These are phyloP conservation scores for Mycena latifolia DNA, from an alignment of 768 basidiomycete species.

Conservation along the genomic window DNA sequence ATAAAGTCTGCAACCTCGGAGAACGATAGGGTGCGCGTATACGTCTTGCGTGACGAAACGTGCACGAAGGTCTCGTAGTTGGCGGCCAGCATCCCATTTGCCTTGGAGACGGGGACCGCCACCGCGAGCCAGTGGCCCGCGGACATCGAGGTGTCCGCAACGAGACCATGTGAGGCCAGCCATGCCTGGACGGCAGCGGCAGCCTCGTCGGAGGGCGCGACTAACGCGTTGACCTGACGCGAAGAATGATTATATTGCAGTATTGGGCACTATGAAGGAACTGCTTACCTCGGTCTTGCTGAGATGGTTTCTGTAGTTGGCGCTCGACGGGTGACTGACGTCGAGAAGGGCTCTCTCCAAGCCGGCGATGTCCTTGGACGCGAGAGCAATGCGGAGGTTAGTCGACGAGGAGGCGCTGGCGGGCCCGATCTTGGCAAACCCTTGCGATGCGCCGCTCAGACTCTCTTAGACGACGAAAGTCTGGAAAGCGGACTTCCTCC, in stretches of 20 bases:
- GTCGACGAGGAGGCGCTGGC: conserved; percentile 46
- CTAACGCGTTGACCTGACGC: conserved; percentile 36
- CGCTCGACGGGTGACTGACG: conserved; percentile 46
- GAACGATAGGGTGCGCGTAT: conserved; percentile 52
- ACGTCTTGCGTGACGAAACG: conserved; percentile 40
- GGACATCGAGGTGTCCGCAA: conserved; percentile 45
- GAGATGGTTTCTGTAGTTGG: conserved; percentile 41
- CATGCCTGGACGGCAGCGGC: conserved; percentile 55
- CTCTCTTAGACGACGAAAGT: conserved; percentile 25
- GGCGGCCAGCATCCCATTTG: conserved; percentile 50
- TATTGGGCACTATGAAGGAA: conserved; percentile 39
- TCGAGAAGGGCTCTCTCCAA: conserved; percentile 50
- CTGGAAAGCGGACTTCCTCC: too few relatives aligned
- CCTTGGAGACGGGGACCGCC: conserved; percentile 46
- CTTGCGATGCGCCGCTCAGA: conserved; percentile 42
- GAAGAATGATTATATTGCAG: conserved; percentile 30
- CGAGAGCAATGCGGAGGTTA: conserved; percentile 52
- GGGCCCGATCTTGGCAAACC: conserved; percentile 46
- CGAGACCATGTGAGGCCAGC: conserved; percentile 52
- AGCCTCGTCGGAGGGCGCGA: conserved; percentile 31
- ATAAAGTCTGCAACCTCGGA: conserved; percentile 48
- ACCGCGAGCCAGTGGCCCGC: conserved; percentile 55
- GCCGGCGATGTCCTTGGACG: conserved; percentile 44
- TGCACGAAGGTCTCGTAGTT: conserved; percentile 52
- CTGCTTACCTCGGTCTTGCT: conserved; percentile 53